Conservation (phyloP, 257 asterid genomes). For the Fraxinus anomala region DNA sequence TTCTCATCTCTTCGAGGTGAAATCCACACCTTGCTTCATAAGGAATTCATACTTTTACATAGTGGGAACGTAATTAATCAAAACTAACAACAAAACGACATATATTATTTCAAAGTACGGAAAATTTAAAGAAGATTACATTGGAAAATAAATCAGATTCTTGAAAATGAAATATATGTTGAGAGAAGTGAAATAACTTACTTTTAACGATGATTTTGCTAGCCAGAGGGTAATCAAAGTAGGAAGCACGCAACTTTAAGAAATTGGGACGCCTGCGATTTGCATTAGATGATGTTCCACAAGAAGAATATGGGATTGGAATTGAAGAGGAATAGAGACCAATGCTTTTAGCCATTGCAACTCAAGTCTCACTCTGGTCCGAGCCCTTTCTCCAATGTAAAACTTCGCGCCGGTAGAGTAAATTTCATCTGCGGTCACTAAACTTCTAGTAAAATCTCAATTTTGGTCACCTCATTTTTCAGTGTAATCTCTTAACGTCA, state of each 20-base stretch:
- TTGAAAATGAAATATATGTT: not conserved
- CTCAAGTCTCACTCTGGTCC: not conserved
- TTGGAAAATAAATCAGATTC: not conserved
- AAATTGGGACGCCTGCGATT: constrained; percentile 7
- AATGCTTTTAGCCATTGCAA: constrained; percentile 30
- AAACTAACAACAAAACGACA: not conserved
- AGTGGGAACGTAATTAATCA: not conserved
- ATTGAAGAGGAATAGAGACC: constrained; percentile 28
- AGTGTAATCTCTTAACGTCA: not conserved
- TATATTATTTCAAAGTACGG: not conserved
- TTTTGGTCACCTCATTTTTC: not conserved
- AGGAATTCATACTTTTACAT: not conserved
- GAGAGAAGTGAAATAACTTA: constrained; percentile 31
- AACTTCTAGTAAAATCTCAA: not conserved
- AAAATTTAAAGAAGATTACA: constrained; percentile 2
- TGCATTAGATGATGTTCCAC: constrained; percentile 2
- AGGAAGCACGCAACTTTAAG: constrained; percentile 33
- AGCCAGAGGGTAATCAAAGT: constrained; percentile 53
- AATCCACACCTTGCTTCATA: not conserved
- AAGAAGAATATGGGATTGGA: not conserved
- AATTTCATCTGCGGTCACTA: not conserved
- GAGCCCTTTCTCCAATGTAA: not conserved
- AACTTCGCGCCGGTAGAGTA: not conserved
- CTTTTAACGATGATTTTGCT: constrained; percentile 63
- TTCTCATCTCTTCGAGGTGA: not conserved